A percentile compares a stretch with the other conserved stretches of the same genome.
Conservation (phyloP, 1,139 yeast species). For the Hyphopichia burtonii region DNA sequence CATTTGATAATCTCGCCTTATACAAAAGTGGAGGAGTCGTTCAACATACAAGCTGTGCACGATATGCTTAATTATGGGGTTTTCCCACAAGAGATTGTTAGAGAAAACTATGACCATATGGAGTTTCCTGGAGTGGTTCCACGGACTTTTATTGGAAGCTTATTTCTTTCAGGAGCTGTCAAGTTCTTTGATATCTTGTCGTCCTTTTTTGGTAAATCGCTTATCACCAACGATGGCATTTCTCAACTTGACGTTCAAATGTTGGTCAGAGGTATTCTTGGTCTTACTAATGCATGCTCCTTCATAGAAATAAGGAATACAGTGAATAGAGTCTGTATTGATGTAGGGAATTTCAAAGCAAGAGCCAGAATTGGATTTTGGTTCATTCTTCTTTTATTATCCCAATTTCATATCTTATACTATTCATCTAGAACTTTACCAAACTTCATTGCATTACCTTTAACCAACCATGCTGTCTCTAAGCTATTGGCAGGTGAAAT, state of each 20-base stretch:
- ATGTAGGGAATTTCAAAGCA: conserved; percentile 15
- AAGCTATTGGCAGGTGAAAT: conserved; percentile 51
- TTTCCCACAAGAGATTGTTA: conserved; percentile 31
- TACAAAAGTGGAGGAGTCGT: conserved; percentile 94
- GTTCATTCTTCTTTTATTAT: conserved; percentile 55
- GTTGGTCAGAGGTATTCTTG: conserved; percentile 52
- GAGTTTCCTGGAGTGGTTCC: conserved; percentile 90
- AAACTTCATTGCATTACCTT: conserved; percentile 79
- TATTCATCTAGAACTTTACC: conserved; percentile 84
- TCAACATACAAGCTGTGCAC: conserved; percentile 86
- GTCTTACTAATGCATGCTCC: conserved; percentile 43
- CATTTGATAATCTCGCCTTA: conserved; percentile 66
- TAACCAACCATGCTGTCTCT: conserved; percentile 58
- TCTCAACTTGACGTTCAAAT: conserved; percentile 47
- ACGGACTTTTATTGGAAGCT: conserved; percentile 78
- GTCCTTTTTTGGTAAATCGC: conserved; percentile 16
- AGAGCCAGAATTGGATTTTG: conserved; percentile 45
- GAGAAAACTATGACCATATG: conserved; percentile 63
- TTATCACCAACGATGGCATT: conserved; percentile 13
- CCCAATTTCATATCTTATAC: conserved; percentile 79
- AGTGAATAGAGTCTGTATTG: conserved; percentile 24
- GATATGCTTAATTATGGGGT: conserved; percentile 72
- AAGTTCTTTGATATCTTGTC: conserved; percentile 27
- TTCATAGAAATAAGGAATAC: conserved; percentile 27
- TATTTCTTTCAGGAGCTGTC: conserved; percentile 45